Evolutionary conservation across 1,139 yeast genomes (phyloP).

Genomic region (Starmera stellimalicola): DNA sequence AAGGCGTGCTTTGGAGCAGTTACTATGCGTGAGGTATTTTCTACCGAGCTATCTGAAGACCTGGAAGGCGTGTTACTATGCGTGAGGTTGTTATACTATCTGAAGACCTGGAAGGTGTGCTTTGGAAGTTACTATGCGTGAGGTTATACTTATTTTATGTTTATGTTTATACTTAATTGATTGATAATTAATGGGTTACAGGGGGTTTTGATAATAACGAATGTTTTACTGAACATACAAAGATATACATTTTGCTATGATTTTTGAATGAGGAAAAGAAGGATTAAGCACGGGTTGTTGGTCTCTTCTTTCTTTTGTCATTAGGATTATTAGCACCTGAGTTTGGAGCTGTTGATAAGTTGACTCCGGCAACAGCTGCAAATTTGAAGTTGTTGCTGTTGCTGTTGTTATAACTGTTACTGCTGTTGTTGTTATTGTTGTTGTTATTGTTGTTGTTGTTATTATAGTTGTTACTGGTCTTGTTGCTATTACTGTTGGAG

Average conservation of each 20-base stretch:
- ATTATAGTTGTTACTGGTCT: slow-evolving; percentile 3
- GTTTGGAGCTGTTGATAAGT: slow-evolving; percentile 20
- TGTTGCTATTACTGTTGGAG: slow-evolving; percentile 7
- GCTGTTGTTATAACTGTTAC: slow-evolving; percentile 6
- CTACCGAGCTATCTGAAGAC: slow-evolving; percentile 76
- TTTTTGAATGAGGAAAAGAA: neutral
- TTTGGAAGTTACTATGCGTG: too few relatives aligned
- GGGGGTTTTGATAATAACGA: too few relatives aligned
- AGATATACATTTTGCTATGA: neutral
- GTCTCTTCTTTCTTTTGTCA: slow-evolving; percentile 20
- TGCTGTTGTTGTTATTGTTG: slow-evolving; percentile 6
- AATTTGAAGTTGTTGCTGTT: slow-evolving; percentile 19
- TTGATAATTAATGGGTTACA: too few relatives aligned
- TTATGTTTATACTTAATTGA: too few relatives aligned
- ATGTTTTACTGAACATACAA: neutral
- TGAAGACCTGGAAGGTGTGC: neutral
- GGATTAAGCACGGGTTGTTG: slow-evolving; percentile 11
- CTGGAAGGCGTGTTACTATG: slow-evolving; percentile 88
- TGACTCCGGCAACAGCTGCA: slow-evolving; percentile 23
- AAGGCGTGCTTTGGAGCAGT: slow-evolving; percentile 90
- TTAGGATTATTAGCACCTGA: slow-evolving; percentile 26
- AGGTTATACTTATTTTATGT: too few relatives aligned
- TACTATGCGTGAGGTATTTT: slow-evolving; percentile 76
- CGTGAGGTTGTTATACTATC: too few relatives aligned
- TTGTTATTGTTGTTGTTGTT: slow-evolving; percentile 15